Percentiles rank a stretch among this genome's conserved stretches.
Evolutionary conservation across 106 monocot species (phyloP).

Genomic region (Acorus gramineus): DNA sequence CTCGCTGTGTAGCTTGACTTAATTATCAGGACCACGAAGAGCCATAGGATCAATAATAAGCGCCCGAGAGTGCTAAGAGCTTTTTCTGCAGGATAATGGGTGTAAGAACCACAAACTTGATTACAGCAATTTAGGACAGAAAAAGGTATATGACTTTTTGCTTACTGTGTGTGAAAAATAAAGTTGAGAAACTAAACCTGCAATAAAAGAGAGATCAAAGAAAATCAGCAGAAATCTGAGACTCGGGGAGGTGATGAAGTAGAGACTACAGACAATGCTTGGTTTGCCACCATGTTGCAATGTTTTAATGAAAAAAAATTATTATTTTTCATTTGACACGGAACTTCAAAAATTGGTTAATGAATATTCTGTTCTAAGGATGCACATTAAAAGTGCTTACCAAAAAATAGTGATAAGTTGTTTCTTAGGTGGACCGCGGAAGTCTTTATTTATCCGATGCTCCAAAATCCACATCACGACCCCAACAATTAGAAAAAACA

Average conservation of each 20-base stretch:
- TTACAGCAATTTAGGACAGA: neutral
- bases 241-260: too few relatives aligned
- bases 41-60: constrained; percentile 48
- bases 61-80: constrained; percentile 47
- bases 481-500: constrained; percentile 54
- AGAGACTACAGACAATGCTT: too few relatives aligned
- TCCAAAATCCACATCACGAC: constrained; percentile 79
- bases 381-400: constrained; percentile 15
- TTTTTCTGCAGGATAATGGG: constrained; percentile 12
- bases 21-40: constrained; percentile 59
- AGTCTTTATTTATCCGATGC: constrained; percentile 76
- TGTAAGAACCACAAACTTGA: too few relatives aligned
- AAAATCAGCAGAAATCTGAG: neutral
- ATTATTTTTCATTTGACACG: too few relatives aligned
- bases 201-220: constrained; percentile 7
- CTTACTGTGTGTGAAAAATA: constrained; percentile 84
- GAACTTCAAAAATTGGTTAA: too few relatives aligned
- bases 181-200: constrained; percentile 87
- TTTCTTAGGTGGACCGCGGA: constrained; percentile 69
- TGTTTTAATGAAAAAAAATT: too few relatives aligned
- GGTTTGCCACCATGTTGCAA: too few relatives aligned
- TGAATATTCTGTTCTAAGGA: too few relatives aligned
- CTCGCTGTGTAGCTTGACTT: constrained; percentile 71
- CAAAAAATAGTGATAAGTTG: constrained; percentile 62
- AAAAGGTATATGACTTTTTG: constrained; percentile 1